Conservation (phyloP, 257 asterid species). For the Solanum tarijense region DNA sequence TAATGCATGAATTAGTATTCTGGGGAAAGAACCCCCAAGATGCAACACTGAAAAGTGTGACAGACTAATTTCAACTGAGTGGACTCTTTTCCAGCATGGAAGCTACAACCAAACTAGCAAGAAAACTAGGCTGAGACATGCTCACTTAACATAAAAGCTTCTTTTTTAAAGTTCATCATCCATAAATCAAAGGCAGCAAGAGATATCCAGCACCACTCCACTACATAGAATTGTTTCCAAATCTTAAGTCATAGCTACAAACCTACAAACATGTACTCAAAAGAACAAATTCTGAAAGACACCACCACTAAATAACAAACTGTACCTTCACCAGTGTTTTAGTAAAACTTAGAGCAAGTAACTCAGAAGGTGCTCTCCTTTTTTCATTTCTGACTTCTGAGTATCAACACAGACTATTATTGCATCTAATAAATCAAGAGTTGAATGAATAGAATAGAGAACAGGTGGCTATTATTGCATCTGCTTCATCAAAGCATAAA, state of each 20-base stretch:
- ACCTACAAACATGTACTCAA: neutral
- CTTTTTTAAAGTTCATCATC: neutral
- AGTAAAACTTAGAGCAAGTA: neutral
- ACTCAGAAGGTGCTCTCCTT: neutral
- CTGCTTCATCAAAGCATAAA: slow-evolving; percentile 3
- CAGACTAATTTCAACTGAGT: neutral
- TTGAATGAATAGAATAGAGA: neutral
- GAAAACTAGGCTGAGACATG: neutral
- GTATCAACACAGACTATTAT: neutral
- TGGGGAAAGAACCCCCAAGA: neutral
- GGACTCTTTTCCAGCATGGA: neutral
- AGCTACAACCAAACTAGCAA: neutral
- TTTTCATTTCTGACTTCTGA: too few species aligned
- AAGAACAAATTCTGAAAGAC: neutral
- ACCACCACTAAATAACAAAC: neutral
- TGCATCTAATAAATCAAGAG: neutral
- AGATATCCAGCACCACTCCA: neutral
- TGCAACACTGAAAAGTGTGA: neutral
- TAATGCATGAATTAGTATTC: neutral
- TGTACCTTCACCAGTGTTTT: neutral
- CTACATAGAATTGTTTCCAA: neutral
- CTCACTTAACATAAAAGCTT: neutral
- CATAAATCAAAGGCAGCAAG: neutral
- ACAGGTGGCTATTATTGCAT: slow-evolving; percentile 16
- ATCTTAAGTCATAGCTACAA: neutral